Evolutionary conservation across 2,329 filamentous ascomycete genomes (phyloP).

Genomic region (Talaromyces rugulosus): DNA sequence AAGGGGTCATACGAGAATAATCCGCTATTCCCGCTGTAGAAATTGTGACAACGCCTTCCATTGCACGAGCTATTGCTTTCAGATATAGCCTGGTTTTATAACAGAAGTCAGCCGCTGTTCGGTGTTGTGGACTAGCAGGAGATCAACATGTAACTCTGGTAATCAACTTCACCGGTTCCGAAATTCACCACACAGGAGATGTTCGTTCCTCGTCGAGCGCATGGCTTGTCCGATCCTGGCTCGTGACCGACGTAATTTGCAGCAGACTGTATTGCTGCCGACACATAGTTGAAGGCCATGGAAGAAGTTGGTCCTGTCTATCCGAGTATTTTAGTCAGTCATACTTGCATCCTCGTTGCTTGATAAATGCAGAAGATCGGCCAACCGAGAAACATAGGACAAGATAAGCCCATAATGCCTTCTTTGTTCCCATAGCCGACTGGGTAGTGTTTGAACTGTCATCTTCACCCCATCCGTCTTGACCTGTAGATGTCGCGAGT

Average conservation of each 20-base stretch:
- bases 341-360: background rate
- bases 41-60: constrained; percentile 17
- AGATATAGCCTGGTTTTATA: constrained; percentile 14
- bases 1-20: constrained; percentile 14
- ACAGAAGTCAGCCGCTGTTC: background rate
- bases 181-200: constrained; percentile 18
- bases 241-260: constrained; percentile 13
- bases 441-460: background rate
- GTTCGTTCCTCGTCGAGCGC: constrained; percentile 12
- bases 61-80: constrained; percentile 18
- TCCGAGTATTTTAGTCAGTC: background rate
- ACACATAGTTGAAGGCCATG: constrained; percentile 14
- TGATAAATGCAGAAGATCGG: background rate
- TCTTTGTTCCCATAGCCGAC: background rate
- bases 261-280: constrained; percentile 14
- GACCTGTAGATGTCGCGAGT: background rate
- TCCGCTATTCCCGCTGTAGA: constrained; percentile 17
- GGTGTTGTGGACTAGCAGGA: background rate
- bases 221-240: constrained; percentile 11
- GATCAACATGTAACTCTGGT: constrained; percentile 17
- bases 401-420: background rate
- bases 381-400: background rate
- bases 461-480: background rate
- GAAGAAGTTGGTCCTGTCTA: constrained; percentile 4
- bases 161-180: constrained; percentile 17